A percentile compares a stretch with the other conserved stretches of the same genome.
These are phyloP conservation scores for Trametes elegans DNA, from an alignment of 768 basidiomycete species.

Conservation along the genomic window DNA sequence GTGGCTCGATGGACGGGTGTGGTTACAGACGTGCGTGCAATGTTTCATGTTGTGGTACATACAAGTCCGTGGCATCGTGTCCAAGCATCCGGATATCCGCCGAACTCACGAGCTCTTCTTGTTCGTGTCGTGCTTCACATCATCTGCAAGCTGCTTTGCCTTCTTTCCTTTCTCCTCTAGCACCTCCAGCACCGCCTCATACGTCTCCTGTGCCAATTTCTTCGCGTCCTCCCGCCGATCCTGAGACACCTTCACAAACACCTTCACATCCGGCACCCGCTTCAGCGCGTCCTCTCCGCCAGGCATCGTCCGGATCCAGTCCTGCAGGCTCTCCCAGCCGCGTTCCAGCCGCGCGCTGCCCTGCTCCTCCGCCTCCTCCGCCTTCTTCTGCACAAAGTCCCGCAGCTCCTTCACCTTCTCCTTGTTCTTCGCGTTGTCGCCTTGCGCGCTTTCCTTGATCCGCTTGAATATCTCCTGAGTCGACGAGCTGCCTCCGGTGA, in stretches of 20 bases:
- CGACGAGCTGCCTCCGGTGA: slow-evolving; percentile 11
- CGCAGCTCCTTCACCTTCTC: slow-evolving; percentile 30
- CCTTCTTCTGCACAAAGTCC: slow-evolving; percentile 29
- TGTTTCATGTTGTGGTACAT: background rate
- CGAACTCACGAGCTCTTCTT: slow-evolving; percentile 8
- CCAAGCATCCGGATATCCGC: background rate
- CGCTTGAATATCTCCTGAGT: slow-evolving; percentile 26
- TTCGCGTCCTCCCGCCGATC: slow-evolving; percentile 29
- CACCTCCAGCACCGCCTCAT: slow-evolving; percentile 29
- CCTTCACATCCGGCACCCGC: slow-evolving; percentile 27
- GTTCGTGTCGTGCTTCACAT: slow-evolving; percentile 26
- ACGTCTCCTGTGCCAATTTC: slow-evolving; percentile 32
- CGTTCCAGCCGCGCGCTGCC: slow-evolving; percentile 7
- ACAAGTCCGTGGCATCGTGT: background rate
- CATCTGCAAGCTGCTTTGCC: slow-evolving; percentile 27
- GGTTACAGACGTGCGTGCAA: background rate
- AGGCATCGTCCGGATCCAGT: slow-evolving; percentile 28
- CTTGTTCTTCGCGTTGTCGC: slow-evolving; percentile 23
- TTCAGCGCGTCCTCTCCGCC: slow-evolving; percentile 30
- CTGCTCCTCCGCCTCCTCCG: slow-evolving; percentile 24
- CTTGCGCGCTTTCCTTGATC: slow-evolving; percentile 27
- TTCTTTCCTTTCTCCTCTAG: slow-evolving; percentile 31
- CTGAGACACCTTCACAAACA: slow-evolving; percentile 25
- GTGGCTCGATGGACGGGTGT: no score
- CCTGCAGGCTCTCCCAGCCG: slow-evolving; percentile 28